phyloP scores from a whole-genome alignment of 495 filamentous ascomycete genomes.

The Tuber melanosporum region DNA sequence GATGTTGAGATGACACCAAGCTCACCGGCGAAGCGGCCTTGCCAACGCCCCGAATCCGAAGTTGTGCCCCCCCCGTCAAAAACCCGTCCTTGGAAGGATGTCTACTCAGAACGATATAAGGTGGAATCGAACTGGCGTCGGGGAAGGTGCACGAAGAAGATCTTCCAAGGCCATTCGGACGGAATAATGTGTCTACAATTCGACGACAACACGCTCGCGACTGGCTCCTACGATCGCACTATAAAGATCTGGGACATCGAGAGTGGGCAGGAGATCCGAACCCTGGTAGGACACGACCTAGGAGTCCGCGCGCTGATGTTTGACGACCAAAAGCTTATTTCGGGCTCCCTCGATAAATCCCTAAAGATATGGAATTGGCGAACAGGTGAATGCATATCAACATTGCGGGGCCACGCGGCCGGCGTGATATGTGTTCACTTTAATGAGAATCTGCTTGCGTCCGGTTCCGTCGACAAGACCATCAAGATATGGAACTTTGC shows the following conservation, averaged over 20 bases:
- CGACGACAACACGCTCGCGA: constrained; percentile 83
- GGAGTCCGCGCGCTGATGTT: constrained; percentile 88
- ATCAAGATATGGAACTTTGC: constrained; percentile 93
- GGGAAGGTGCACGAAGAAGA: constrained; percentile 71
- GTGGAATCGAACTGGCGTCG: constrained; percentile 96
- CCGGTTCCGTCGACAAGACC: constrained; percentile 79
- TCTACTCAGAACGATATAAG: constrained; percentile 81
- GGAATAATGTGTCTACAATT: constrained; percentile 96
- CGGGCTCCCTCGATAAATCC: constrained; percentile 70
- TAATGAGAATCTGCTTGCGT: constrained; percentile 70
- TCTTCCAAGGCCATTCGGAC: constrained; percentile 83
- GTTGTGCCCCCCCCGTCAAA: constrained; percentile 40
- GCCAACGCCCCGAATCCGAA: constrained; percentile 37
- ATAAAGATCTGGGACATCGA: constrained; percentile 96
- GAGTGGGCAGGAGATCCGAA: constrained; percentile 75
- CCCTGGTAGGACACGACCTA: constrained; percentile 68
- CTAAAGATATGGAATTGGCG: constrained; percentile 95
- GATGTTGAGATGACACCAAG: constrained; percentile 20
- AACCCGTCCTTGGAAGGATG: constrained; percentile 77
- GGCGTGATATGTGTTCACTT: constrained; percentile 85
- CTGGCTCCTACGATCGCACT: constrained; percentile 88
- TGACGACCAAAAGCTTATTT: constrained; percentile 83
- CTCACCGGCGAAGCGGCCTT: constrained; percentile 35
- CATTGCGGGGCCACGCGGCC: constrained; percentile 64
- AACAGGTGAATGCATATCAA: constrained; percentile 80